These are phyloP conservation scores for Cymbidium sinense DNA, from an alignment of 106 monocot species.

Conservation along the genomic window DNA sequence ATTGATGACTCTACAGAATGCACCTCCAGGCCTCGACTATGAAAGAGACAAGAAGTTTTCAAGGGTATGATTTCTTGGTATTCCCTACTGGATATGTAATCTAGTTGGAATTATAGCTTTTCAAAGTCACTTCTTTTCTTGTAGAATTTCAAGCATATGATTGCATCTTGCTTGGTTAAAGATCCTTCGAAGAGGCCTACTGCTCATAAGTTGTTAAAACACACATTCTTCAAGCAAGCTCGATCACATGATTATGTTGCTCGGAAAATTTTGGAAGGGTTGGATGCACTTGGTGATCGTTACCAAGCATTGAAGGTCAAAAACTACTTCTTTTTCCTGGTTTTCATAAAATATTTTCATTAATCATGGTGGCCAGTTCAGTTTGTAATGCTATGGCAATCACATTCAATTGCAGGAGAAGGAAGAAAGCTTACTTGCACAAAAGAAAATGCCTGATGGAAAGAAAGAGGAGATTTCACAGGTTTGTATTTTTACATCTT, in stretches of 20 bases:
- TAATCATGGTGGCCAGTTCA: neutral
- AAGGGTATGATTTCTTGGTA: conserved; percentile 39
- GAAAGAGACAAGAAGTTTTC: conserved; percentile 84
- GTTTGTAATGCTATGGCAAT: neutral
- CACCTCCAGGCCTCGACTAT: conserved; percentile 74
- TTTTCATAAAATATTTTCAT: neutral
- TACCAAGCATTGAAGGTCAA: conserved; percentile 70
- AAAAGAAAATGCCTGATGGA: conserved; percentile 70
- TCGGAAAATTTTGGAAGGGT: conserved; percentile 64
- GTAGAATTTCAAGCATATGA: conserved; percentile 80
- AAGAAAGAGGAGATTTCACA: conserved; percentile 68
- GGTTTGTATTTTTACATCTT: conserved; percentile 26
- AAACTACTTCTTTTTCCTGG: neutral
- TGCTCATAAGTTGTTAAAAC: conserved; percentile 73
- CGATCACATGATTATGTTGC: conserved; percentile 64
- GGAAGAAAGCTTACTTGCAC: conserved; percentile 74
- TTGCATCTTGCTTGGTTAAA: conserved; percentile 88
- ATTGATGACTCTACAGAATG: conserved; percentile 86
- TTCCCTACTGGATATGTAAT: neutral
- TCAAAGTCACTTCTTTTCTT: conserved; percentile 1
- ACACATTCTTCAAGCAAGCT: conserved; percentile 87
- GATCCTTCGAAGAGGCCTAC: conserved; percentile 84
- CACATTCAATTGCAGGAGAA: conserved; percentile 35
- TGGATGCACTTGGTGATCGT: conserved; percentile 72
- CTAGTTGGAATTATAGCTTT: conserved; percentile 5